Percentiles rank a stretch among this genome's conserved stretches.
Evolutionary conservation across 148 eudicot species (phyloP).

Genomic region (Oxyria digyna): DNA sequence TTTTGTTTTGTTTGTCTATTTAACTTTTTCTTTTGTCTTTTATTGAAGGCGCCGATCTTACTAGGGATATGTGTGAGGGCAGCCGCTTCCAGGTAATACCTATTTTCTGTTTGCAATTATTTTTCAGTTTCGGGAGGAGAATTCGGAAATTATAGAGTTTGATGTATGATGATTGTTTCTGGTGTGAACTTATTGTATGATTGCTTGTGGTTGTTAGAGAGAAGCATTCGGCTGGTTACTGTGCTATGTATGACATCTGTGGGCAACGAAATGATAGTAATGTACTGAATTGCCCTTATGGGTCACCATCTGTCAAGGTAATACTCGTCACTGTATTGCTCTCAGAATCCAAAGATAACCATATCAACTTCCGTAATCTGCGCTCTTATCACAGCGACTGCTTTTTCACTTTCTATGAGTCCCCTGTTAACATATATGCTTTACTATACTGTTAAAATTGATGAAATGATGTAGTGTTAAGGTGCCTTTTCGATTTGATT

Average conservation of each 20-base stretch:
- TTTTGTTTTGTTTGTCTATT: background rate
- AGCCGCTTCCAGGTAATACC: conserved; percentile 2
- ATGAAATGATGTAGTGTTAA: background rate
- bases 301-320: conserved; percentile 76
- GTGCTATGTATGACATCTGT: conserved; percentile 91
- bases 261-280: conserved; percentile 67
- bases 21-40: background rate
- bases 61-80: conserved; percentile 10
- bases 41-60: background rate
- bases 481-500: background rate
- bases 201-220: conserved; percentile 23
- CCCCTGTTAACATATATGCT: background rate
- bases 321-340: conserved; percentile 3
- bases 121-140: background rate
- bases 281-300: conserved; percentile 75
- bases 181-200: background rate
- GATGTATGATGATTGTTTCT: background rate
- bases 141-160: background rate
- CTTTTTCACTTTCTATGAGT: background rate
- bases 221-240: conserved; percentile 48
- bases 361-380: background rate
- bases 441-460: background rate
- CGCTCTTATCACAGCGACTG: background rate
- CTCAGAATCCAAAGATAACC: background rate
- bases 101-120: background rate